Evolutionary conservation across 192 early-diverging fungal species (phyloP), one percentile per base, ranked within the genome.

Genomic region (Linnemannia schmuckeri): DNA sequence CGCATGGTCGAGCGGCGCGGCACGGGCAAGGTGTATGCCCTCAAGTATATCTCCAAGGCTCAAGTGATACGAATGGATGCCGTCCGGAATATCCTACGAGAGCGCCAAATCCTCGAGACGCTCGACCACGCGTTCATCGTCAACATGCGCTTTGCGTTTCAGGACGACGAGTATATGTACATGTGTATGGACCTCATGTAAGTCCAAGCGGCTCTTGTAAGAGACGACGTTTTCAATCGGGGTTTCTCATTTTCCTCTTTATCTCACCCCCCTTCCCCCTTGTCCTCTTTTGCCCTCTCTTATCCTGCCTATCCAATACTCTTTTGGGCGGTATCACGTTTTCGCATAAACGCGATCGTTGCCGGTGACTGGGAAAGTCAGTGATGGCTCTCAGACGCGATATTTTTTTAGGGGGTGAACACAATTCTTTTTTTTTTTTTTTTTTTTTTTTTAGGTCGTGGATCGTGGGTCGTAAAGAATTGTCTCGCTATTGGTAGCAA

Each of bases 161-260:
- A 97, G 85, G 97, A 97, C 82, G 94, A 96, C 76, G 94, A 95
- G 44, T 96, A 95, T 70, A 91, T 97, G 89, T 97, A 96, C 75
- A 96, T 97, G 95, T 94, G 97, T 10, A 90, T 97, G 76, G 97
- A 97, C 82, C 89, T 97, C 54, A 97, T 96, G 96, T 92, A 90
- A 88, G 89, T 57, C 24, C n/a, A 33, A 79, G 38, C 35, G 72
- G 33, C 22, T 33, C 55, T 38, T 47, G 61, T 15, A 5, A n/a
- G 0, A 27, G 24, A 61, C 7, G 1, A n/a, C 57, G 24, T 61
- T 12, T 12, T 27, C 27, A 7, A 63, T 63, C 61, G 61, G 61
- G 30, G 10, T 13, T 63, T 63, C 33, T 63, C n/a, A 8, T 9
- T 6, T 57, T 57, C 24, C 20, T 57, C 55, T 7, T 41, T 20